Percentiles rank a stretch among this genome's conserved stretches.
phyloP scores from a whole-genome alignment of 768 basidiomycete genomes.

The Mycena belliarum region DNA sequence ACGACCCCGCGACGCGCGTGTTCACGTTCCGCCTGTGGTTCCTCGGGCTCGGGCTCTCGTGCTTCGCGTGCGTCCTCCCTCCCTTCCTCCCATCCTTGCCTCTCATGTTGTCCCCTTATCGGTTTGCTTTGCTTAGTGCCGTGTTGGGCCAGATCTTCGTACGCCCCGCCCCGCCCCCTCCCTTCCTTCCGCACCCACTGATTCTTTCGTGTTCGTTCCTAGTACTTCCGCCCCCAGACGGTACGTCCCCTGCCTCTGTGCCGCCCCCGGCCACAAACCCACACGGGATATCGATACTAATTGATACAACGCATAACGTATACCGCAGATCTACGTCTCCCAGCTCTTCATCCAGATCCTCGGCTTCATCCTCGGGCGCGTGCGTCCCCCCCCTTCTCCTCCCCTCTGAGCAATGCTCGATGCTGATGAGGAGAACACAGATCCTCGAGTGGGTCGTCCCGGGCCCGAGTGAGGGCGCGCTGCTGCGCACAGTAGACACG shows the following conservation, averaged over 20 bases:
- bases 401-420: no score
- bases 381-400: no score
- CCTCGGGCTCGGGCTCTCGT: slow-evolving; percentile 45
- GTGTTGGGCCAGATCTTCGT: slow-evolving; percentile 42
- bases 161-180: slow-evolving; percentile 9
- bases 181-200: no score
- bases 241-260: background rate
- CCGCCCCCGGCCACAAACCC: no score
- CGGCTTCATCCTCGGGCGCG: slow-evolving; percentile 45
- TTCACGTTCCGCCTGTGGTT: slow-evolving; percentile 49
- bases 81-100: background rate
- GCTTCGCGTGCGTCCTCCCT: slow-evolving; percentile 31
- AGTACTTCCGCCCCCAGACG: slow-evolving; percentile 46
- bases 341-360: slow-evolving; percentile 46
- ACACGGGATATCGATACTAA: no score
- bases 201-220: no score
- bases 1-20: slow-evolving; percentile 37
- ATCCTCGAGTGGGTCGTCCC: background rate
- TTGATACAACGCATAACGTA: no score
- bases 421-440: no score
- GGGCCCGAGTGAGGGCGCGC: slow-evolving; percentile 24
- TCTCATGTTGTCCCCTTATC: background rate
- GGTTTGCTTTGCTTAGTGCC: slow-evolving; percentile 22
- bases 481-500: slow-evolving; percentile 32
- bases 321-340: slow-evolving; percentile 38